A percentile compares a stretch with the other conserved stretches of the same genome.
These are phyloP conservation scores for Echium plantagineum DNA, from an alignment of 257 asterid genomes.

Conservation along the genomic window DNA sequence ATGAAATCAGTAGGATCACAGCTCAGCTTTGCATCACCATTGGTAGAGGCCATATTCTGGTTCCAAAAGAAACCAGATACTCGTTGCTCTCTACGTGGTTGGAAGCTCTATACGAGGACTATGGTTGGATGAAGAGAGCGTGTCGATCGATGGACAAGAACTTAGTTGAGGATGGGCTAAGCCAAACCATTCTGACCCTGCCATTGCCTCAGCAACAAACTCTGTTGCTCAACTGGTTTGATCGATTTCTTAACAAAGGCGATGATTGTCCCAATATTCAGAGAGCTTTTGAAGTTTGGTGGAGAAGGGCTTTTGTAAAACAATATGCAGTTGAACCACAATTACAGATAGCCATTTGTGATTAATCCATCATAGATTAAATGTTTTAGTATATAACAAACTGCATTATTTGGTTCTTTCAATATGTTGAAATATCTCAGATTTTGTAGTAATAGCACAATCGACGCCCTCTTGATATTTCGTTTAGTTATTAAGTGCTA, in stretches of 20 bases:
- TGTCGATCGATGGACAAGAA: constrained; percentile 64
- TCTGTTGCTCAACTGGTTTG: constrained; percentile 66
- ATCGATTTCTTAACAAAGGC: constrained; percentile 69
- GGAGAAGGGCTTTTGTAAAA: constrained; percentile 84
- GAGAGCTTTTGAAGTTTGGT: constrained; percentile 86
- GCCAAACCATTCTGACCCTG: constrained; percentile 69
- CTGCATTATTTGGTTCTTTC: background rate
- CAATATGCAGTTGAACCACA: constrained; percentile 41
- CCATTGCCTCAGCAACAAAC: constrained; percentile 66
- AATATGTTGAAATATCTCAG: background rate
- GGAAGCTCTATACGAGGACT: constrained; percentile 82
- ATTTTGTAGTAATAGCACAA: background rate
- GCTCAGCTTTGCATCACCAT: constrained; percentile 76
- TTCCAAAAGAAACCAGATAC: constrained; percentile 51
- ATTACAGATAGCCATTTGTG: constrained; percentile 56
- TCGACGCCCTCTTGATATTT: too few species aligned
- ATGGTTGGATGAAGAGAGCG: constrained; percentile 72
- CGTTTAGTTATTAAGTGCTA: too few species aligned
- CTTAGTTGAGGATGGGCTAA: constrained; percentile 67
- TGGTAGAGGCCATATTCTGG: constrained; percentile 64
- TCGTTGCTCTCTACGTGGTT: constrained; percentile 71
- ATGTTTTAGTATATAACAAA: too few species aligned
- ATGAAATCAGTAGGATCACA: constrained; percentile 78
- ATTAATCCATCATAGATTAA: constrained; percentile 32
- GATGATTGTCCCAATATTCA: constrained; percentile 91